These are phyloP conservation scores for Moricandia moricandioides DNA, from an alignment of 345 rosid genomes.

Conservation along the genomic window DNA sequence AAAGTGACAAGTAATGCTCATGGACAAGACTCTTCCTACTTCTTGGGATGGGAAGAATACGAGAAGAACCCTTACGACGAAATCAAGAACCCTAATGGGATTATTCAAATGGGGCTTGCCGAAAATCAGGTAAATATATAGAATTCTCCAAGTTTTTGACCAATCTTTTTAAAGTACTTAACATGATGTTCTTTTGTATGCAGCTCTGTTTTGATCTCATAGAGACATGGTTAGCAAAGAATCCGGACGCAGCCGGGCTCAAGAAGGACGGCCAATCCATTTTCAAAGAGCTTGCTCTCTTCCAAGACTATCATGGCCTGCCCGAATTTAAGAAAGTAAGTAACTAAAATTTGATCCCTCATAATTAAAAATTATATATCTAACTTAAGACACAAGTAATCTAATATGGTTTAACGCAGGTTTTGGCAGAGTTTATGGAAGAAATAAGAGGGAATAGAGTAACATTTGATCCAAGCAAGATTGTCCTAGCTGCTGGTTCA, in stretches of 20 bases:
- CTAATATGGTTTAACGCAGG: slow-evolving; percentile 35
- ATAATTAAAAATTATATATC: neutral
- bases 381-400: neutral
- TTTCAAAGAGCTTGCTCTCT: slow-evolving; percentile 75
- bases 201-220: slow-evolving; percentile 65
- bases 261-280: slow-evolving; percentile 59
- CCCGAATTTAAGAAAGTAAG: slow-evolving; percentile 64
- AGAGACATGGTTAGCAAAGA: slow-evolving; percentile 62
- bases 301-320: slow-evolving; percentile 76
- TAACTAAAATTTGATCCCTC: neutral
- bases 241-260: slow-evolving; percentile 59
- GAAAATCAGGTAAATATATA: slow-evolving; percentile 56
- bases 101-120: slow-evolving; percentile 82
- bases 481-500: slow-evolving; percentile 74
- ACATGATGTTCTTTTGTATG: slow-evolving; percentile 10
- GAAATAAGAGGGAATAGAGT: slow-evolving; percentile 75
- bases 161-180: neutral
- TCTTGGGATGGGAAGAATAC: slow-evolving; percentile 73
- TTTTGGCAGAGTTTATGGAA: slow-evolving; percentile 65
- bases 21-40: slow-evolving; percentile 77
- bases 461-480: slow-evolving; percentile 48
- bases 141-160: neutral
- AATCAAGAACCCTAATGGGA: slow-evolving; percentile 56
- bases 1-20: slow-evolving; percentile 64
- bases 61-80: slow-evolving; percentile 69